phyloP scores from a whole-genome alignment of 2,329 filamentous ascomycete species.

The Phialemonium atrogriseum region DNA sequence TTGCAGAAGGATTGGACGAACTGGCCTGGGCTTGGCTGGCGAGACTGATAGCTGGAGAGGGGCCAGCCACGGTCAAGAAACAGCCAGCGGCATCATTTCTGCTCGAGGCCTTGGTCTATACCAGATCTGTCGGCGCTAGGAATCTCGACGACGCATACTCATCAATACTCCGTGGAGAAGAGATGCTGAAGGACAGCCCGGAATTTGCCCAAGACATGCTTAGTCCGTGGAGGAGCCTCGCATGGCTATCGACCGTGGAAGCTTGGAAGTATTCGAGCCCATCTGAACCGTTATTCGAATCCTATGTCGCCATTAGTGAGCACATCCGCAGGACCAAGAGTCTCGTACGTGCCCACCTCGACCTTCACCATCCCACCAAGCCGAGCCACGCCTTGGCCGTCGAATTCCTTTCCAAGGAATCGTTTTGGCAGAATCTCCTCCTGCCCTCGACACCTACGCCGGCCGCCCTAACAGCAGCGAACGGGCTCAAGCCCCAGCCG shows the following conservation, averaged over 20 bases:
- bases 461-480: constrained; percentile 16
- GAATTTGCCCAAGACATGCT: constrained; percentile 28
- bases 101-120: constrained; percentile 26
- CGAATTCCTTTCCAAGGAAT: constrained; percentile 27
- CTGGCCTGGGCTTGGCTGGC: constrained; percentile 45
- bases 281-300: constrained; percentile 40
- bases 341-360: constrained; percentile 44
- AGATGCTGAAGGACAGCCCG: constrained; percentile 22
- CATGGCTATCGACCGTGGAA: constrained; percentile 44
- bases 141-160: constrained; percentile 42
- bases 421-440: constrained; percentile 5
- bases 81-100: constrained; percentile 5
- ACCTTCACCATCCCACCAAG: constrained; percentile 44
- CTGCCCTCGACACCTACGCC: constrained; percentile 4
- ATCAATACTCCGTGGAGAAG: constrained; percentile 36
- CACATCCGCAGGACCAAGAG: constrained; percentile 26
- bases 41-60: constrained; percentile 22
- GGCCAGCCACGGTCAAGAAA: not conserved
- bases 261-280: constrained; percentile 36
- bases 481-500: constrained; percentile 5
- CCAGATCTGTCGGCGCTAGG: constrained; percentile 21
- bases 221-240: constrained; percentile 37
- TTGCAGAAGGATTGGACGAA: constrained; percentile 42
- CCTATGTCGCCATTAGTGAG: constrained; percentile 39
- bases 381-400: constrained; percentile 40